Evolutionary conservation across 2,329 filamentous ascomycete genomes (phyloP), one percentile per base, ranked within the genome.

Genomic region (Scytalidium lignicola): DNA sequence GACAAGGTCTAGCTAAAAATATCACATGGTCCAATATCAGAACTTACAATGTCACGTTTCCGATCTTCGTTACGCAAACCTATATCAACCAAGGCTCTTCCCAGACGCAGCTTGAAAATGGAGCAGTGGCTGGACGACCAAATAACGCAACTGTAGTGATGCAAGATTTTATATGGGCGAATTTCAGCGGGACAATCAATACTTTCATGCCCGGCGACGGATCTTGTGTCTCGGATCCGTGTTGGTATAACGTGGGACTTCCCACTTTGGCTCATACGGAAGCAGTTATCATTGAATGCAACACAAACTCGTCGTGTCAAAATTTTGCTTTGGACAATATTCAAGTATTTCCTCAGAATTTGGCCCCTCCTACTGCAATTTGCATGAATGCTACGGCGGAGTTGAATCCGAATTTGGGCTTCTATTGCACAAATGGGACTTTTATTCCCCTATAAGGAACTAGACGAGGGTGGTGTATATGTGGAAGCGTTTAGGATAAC

Each of bases 11-110:
- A 5, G 70, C 64, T 5, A 67, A 65, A 55, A 70, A 71, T 46
- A 62, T 74, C 41, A 69, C 65, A 26, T 74, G 71, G 71, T 65
- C 62, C 46, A 70, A 73, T 51, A 70, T 73, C 46, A 57, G 67
- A 5, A 53, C 66, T 12, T 67, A 67, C 55, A 74, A 73, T 49
- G 71, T 73, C 23, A 67, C 70, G 0, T 73, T 73, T 52, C 71
- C 71, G 1, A 68, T 73, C 48, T 73, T 71, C 48, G 69, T 73
- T n/a, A 73, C 70, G 2, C 70, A 73, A 57, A 71, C 65, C 37
- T 74, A 74, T 55, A 57, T 59, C 51, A 67, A 74, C 48, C 70
- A 73, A 54, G 64, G 61, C n/a, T 61, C 54, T 22, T 59, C 54
- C 6, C 62, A 59, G 51, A 64, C 57, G 2, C 61, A 63, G 26